These are phyloP conservation scores for Yamadazyma paraphyllophila DNA, from an alignment of 805 yeast genomes.

Conservation along the genomic window DNA sequence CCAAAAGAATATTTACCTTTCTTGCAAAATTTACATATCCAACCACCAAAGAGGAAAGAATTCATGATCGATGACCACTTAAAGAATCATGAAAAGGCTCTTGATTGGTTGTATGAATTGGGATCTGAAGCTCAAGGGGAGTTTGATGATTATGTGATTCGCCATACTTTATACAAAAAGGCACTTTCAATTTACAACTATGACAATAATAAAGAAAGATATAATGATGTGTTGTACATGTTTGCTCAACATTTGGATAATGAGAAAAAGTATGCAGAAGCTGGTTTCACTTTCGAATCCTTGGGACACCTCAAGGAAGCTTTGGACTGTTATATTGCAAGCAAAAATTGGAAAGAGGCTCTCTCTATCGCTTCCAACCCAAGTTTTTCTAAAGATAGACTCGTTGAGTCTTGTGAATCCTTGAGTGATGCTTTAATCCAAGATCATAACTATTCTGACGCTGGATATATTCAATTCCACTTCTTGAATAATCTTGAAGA, in stretches of 20 bases:
- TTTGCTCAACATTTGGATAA: conserved; percentile 64
- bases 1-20: conserved; percentile 97
- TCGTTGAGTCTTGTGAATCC: conserved; percentile 51
- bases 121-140: conserved; percentile 45
- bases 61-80: conserved; percentile 80
- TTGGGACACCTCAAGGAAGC: conserved; percentile 59
- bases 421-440: conserved; percentile 61
- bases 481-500: conserved; percentile 60
- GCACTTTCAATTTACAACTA: conserved; percentile 67
- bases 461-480: conserved; percentile 70
- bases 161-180: conserved; percentile 64
- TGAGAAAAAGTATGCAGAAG: conserved; percentile 61
- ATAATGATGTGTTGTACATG: conserved; percentile 49
- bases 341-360: conserved; percentile 85
- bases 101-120: conserved; percentile 58
- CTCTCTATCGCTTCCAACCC: conserved; percentile 52
- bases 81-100: conserved; percentile 65
- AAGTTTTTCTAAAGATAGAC: conserved; percentile 31
- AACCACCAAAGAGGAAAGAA: conserved; percentile 61
- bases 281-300: conserved; percentile 76
- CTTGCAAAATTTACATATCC: conserved; percentile 72
- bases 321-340: conserved; percentile 63
- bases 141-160: conserved; percentile 63
- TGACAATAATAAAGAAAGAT: conserved; percentile 42
- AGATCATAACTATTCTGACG: conserved; percentile 71